Base-by-base conservation (phyloP, 2,329 filamentous ascomycete genomes). In the Parastagonospora avenae region DNA sequence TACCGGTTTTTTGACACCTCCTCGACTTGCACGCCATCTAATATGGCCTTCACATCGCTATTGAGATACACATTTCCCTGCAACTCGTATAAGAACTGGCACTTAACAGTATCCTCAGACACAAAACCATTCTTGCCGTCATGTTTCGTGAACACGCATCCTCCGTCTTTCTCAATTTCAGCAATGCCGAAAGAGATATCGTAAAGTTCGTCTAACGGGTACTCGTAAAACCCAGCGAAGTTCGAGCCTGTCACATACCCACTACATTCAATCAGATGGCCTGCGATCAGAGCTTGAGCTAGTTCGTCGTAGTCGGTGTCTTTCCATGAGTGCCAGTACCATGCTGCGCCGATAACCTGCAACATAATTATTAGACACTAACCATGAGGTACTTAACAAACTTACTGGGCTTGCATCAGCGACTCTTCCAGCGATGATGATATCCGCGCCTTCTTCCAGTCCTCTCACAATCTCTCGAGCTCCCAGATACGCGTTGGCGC, bases 281-380 rank as follows among this genome's bases (percentile, higher is more conserved):
- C 76, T 1, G 73, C 74, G 29, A 78, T 71, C 7, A 78, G 71
- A 1, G 76, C 68, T 32, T 73, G 74, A 0, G 76, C 82, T 4
- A 85, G 71, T 14, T 72, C 59, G 50, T 85, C 77, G 15, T 77
- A 82, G 19, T 79, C 74, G 0, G 70, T 74, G 12, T 78, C 74
- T 0, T 55, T 52, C 83, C 82, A 86, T 1, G 73, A 69, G 46
- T 85, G 76, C 78, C 82, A 85, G 71, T 76, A 85, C 60, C 78
- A 79, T 0, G 82, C 82, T 0, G 81, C 80, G 0, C 79, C 83
- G 50, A 85, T 83, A 0, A 83, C 80, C 63, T 70, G 11, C 30
- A 40, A 3, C 4, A 12, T 27, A 3, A 40, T 12, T 10, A 4
- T 9, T 12, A n/a, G 16, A 10, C 2, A 27, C 2, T 4, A 28